Evolutionary conservation across 805 yeast genomes (phyloP).

Genomic region (Cyberlindnera sargentensis): DNA sequence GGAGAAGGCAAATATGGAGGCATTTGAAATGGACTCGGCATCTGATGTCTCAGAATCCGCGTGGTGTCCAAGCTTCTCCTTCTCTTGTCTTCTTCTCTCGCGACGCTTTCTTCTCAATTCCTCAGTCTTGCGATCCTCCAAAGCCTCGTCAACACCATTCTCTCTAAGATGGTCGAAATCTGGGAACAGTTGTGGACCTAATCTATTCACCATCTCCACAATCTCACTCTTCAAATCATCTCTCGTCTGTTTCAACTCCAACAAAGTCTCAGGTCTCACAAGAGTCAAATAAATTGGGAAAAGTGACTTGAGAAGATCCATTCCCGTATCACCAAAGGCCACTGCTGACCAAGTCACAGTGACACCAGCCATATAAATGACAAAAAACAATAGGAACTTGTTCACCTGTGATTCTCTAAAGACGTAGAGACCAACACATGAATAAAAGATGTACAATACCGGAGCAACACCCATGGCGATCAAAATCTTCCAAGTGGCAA

Average conservation of each 20-base stretch:
- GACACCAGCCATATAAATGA: conserved; percentile 59
- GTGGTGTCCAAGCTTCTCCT: conserved; percentile 4
- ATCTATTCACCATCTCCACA: conserved; percentile 68
- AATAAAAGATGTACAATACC: conserved; percentile 71
- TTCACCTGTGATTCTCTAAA: conserved; percentile 27
- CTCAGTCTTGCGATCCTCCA: conserved; percentile 30
- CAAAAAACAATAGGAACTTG: conserved; percentile 25
- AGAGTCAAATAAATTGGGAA: conserved; percentile 71
- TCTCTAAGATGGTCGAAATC: conserved; percentile 55
- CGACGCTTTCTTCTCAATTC: conserved; percentile 31
- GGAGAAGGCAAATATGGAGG: conserved; percentile 37
- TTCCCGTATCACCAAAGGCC: conserved; percentile 86
- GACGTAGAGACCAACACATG: conserved; percentile 44
- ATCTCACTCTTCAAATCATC: conserved; percentile 60
- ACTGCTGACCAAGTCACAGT: conserved; percentile 84
- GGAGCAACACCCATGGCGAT: conserved; percentile 90
- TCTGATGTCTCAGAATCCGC: conserved; percentile 26
- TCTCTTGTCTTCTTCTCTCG: conserved; percentile 20
- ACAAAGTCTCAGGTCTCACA: conserved; percentile 48
- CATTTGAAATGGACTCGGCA: conserved; percentile 35
- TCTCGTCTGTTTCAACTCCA: conserved; percentile 55
- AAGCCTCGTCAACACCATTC: conserved; percentile 23
- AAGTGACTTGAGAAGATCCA: conserved; percentile 78
- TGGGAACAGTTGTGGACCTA: conserved; percentile 82
- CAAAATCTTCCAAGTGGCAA: conserved; percentile 95